These are phyloP conservation scores for Aspergillus pseudoglaucus DNA, from an alignment of 2,329 filamentous ascomycete genomes.

Conservation along the genomic window DNA sequence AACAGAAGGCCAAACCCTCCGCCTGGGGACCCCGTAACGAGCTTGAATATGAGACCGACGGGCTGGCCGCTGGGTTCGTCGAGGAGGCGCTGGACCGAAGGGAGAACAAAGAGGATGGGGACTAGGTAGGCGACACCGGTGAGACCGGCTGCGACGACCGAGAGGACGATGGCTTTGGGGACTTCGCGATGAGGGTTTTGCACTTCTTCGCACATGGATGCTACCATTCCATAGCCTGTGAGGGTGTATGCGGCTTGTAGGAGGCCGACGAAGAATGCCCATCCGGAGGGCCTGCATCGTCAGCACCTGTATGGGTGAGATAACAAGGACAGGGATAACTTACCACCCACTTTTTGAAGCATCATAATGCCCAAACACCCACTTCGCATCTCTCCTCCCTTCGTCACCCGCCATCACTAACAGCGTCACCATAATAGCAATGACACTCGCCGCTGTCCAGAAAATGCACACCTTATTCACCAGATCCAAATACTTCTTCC, in stretches of 20 bases:
- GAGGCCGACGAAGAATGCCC: constrained; percentile 67
- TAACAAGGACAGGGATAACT: constrained; percentile 8
- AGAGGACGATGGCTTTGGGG: constrained; percentile 64
- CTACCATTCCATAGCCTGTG: constrained; percentile 62
- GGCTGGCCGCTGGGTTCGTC: constrained; percentile 65
- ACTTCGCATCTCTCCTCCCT: constrained; percentile 48
- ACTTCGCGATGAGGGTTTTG: constrained; percentile 63
- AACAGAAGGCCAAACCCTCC: constrained; percentile 72
- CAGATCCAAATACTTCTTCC: constrained; percentile 55
- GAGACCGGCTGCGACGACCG: constrained; percentile 59
- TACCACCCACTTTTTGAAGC: constrained; percentile 58
- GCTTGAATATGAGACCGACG: constrained; percentile 69
- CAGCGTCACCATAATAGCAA: constrained; percentile 62
- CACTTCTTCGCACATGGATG: constrained; percentile 66
- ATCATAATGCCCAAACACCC: constrained; percentile 64
- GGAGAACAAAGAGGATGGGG: constrained; percentile 69
- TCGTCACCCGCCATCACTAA: constrained; percentile 53
- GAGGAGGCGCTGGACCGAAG: constrained; percentile 58
- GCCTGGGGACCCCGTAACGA: constrained; percentile 62
- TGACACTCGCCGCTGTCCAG: constrained; percentile 60
- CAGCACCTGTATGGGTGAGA: neutral
- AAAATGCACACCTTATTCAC: constrained; percentile 69
- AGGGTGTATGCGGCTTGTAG: constrained; percentile 53
- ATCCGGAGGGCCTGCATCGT: constrained; percentile 51
- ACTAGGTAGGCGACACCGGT: constrained; percentile 64